Base-by-base conservation (phyloP, 805 yeast species). In the Spathaspora arborariae region DNA sequence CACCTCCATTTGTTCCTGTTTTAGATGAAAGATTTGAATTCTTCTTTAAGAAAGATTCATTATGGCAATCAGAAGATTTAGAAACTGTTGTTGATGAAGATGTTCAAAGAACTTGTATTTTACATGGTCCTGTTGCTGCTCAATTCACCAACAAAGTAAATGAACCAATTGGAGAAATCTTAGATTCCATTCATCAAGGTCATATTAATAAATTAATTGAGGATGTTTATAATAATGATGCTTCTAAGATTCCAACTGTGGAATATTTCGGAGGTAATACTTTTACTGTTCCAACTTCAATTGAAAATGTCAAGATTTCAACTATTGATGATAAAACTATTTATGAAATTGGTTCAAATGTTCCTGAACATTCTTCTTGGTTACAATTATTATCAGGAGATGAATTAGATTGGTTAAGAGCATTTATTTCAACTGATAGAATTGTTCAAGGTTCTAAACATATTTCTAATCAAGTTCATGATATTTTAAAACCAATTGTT, bases 101-200 rank as follows among this genome's bases (percentile, higher is more conserved):
- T 66, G 98, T 94, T 52, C 91, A 91, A 70, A 86, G 99, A 79
- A 92, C 97, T n/a, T 95, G 99, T 86, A 90, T 94, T 56, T 79
- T 94, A 61, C 97, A 90, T 60, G 98, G 99, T 58, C 99, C 99
- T 44, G 98, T 94, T 56, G 96, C 99, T 58, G 97, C 96, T 58
- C 90, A 84, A 71, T 91, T 75, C 76, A 84, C 97, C 58, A 86
- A 78, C 60, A 75, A 78, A 62, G 94, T 88, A 51, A 84, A 94
- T 63, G 97, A 89, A 73, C 98, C 99, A 59, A 88, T 94, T 62
- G 84, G 87, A 69, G 87, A 85, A 39, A 90, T 94, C 57, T 72
- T 94, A 72, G 97, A 92, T 64, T 73, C 78, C 56, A 84, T 94
- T 51, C 97, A 94, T 62, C 82, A 90, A 33, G 97, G 96, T 50